Evolutionary conservation across 169 alveolate genomes (phyloP).

Genomic region (Babesia divergens): DNA sequence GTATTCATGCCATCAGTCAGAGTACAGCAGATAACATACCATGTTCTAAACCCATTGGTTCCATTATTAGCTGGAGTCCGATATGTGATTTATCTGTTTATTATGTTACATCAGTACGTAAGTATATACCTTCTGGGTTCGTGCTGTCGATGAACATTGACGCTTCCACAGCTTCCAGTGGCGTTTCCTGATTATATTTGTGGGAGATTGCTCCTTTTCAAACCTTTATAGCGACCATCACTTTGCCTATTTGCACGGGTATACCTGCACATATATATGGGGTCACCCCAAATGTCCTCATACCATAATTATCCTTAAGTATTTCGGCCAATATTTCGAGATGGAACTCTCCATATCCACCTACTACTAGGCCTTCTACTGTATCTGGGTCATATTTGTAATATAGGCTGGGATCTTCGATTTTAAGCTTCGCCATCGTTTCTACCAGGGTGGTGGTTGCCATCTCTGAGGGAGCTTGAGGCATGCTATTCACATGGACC

Average conservation of each 20-base stretch:
- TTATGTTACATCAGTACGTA: neutral
- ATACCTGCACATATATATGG: conserved; percentile 3
- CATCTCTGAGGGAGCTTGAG: neutral
- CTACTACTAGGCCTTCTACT: conserved; percentile 20
- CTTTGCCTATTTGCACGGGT: conserved; percentile 18
- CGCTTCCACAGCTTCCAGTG: neutral
- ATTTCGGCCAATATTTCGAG: conserved; percentile 35
- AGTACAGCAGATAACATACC: neutral
- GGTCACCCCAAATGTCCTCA: neutral
- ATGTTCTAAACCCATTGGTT: neutral
- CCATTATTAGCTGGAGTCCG: conserved; percentile 29
- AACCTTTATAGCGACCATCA: conserved; percentile 21
- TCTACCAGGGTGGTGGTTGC: neutral
- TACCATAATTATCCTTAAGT: conserved; percentile 36
- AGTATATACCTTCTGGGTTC: conserved; percentile 11
- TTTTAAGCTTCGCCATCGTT: conserved; percentile 26
- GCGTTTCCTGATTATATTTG: conserved; percentile 5
- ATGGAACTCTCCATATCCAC: conserved; percentile 52
- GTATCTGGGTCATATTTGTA: conserved; percentile 44
- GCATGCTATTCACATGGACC: neutral
- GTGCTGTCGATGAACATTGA: conserved; percentile 14
- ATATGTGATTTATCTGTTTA: conserved; percentile 23
- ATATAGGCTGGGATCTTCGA: conserved; percentile 46
- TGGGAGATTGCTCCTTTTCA: neutral
- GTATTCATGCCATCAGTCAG: neutral